These are phyloP conservation scores for Aspergillus fijiensis DNA, from an alignment of 2,329 filamentous ascomycete species.

Conservation along the genomic window DNA sequence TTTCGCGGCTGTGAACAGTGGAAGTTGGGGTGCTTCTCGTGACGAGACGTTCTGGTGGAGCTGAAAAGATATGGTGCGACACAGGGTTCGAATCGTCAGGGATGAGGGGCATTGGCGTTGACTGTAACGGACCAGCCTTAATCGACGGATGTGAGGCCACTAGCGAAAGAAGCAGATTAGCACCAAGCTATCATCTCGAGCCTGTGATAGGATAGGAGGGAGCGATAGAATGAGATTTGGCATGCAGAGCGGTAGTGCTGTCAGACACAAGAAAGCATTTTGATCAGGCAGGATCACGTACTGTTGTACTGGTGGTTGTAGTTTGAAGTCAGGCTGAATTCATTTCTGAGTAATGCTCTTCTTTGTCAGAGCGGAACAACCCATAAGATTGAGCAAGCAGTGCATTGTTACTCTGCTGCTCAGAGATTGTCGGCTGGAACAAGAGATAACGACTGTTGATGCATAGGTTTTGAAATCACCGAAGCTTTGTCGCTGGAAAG, in stretches of 20 bases:
- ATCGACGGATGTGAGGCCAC: constrained; percentile 42
- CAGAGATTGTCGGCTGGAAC: constrained; percentile 2
- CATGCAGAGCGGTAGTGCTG: constrained; percentile 10
- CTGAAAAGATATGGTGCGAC: constrained; percentile 40
- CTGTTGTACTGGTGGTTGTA: constrained; percentile 15
- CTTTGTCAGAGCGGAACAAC: constrained; percentile 17
- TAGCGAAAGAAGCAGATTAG: constrained; percentile 19
- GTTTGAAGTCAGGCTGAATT: constrained; percentile 15
- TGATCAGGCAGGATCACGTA: constrained; percentile 18
- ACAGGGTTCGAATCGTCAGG: constrained; percentile 39
- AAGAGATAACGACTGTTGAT: constrained; percentile 3
- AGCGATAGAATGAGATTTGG: background rate
- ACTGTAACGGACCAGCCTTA: constrained; percentile 39
- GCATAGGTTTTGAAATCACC: background rate
- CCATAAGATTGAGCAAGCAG: constrained; percentile 15
- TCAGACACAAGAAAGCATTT: constrained; percentile 3
- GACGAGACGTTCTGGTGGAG: constrained; percentile 39
- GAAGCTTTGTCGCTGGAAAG: constrained; percentile 11
- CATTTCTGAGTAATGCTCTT: constrained; percentile 19
- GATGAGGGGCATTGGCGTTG: constrained; percentile 41
- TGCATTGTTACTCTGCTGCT: constrained; percentile 24
- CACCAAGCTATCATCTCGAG: constrained; percentile 2
- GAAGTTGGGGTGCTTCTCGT: constrained; percentile 39
- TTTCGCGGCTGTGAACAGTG: constrained; percentile 45
- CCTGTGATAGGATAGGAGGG: background rate